These are phyloP conservation scores for Vachellia collinsii DNA, from an alignment of 306 rosid genomes.

Conservation along the genomic window DNA sequence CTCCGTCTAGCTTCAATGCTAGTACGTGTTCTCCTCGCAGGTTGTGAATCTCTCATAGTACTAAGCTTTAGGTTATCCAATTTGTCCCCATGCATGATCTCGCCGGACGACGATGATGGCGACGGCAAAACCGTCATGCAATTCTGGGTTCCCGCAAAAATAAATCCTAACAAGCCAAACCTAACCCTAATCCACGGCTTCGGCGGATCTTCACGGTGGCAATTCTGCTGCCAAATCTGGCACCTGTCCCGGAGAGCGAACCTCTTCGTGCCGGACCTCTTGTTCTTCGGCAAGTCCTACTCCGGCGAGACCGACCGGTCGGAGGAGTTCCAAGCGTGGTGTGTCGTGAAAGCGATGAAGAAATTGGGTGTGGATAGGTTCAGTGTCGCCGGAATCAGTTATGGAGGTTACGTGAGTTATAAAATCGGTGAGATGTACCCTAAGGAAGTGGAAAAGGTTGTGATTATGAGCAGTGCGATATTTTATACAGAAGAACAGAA, in stretches of 20 bases:
- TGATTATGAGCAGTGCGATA: slow-evolving; percentile 53
- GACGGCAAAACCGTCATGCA: slow-evolving; percentile 45
- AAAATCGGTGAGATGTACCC: slow-evolving; percentile 49
- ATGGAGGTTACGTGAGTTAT: slow-evolving; percentile 53
- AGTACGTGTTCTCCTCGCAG: neutral
- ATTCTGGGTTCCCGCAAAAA: slow-evolving; percentile 41
- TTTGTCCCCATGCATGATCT: slow-evolving; percentile 40
- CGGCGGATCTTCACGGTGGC: slow-evolving; percentile 51
- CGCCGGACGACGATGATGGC: slow-evolving; percentile 17
- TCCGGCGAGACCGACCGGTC: slow-evolving; percentile 37
- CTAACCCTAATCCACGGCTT: slow-evolving; percentile 50
- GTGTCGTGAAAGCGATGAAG: slow-evolving; percentile 43
- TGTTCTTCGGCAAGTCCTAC: slow-evolving; percentile 52
- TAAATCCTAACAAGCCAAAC: slow-evolving; percentile 24
- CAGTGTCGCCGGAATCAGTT: slow-evolving; percentile 44
- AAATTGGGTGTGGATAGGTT: slow-evolving; percentile 37
- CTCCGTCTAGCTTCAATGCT: slow-evolving; percentile 16
- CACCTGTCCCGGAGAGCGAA: slow-evolving; percentile 35
- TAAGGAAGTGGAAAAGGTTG: slow-evolving; percentile 44
- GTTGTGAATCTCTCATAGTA: slow-evolving; percentile 15
- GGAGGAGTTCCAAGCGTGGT: slow-evolving; percentile 43
- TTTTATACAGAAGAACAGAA: slow-evolving; percentile 46
- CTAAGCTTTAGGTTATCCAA: slow-evolving; percentile 42
- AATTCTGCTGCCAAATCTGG: slow-evolving; percentile 44
- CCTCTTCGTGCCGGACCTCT: slow-evolving; percentile 40